Evolutionary conservation across 805 yeast species (phyloP), one percentile per base, ranked within the genome.

Genomic region (Candida odintsovae): DNA sequence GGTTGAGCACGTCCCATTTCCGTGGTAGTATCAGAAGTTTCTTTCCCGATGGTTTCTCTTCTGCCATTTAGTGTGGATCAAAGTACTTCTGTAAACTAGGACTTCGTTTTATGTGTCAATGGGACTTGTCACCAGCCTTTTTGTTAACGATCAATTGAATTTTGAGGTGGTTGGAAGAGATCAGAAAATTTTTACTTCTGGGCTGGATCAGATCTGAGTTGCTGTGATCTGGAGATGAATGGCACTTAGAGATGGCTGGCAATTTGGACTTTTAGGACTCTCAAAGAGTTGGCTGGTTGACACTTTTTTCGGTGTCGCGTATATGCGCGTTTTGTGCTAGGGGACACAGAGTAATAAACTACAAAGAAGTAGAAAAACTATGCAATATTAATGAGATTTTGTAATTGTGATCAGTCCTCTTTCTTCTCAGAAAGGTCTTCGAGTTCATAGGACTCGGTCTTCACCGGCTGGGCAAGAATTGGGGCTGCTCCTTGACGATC

Each of bases 401-500:
- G 13, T 4, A 12, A 4, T 3, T n/a, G 7, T 16, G 23, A 15
- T 40, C 33, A 41, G 19, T 57, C 51, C n/a, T 50, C 38, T 16
- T 50, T 54, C 40, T 53, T 50, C 20, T 48, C 54, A 7, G 63
- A 52, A 22, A 65, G 42, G 41, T 65, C 69, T 23, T 62, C 55
- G 56, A 68, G 48, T 42, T 68, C 69, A 45, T 60, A 62, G 25
- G 52, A 55, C 38, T 66, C 68, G 6, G 36, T 43, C 25, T 33
- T 35, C 21, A 37, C 43, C 10, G 48, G 38, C 10, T 50, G 25
- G 3, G 43, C 49, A 6, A 42, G 48, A 19, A 47, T 42, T n/a
- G 51, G 58, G 16, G 48, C 52, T n/a, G 38, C 40, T 37, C 51
- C 31, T 38, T 41, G 47, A 31, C 51, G 65, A 18, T 79, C 84